Conservation (phyloP, 2,329 filamentous ascomycete genomes). For the Alternaria infectoria region DNA sequence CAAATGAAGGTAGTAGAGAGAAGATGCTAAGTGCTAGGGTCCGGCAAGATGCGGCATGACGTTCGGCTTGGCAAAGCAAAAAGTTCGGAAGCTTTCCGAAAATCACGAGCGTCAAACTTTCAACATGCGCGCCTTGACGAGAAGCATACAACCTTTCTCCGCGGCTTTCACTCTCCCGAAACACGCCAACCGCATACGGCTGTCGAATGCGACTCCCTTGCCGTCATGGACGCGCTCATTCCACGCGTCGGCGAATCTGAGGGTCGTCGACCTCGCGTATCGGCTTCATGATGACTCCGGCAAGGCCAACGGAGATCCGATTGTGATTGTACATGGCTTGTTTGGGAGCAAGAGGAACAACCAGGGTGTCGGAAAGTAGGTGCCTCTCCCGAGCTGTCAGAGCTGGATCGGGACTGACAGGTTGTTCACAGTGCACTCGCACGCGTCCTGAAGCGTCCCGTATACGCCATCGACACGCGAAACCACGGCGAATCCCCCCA, state of each 20-base stretch:
- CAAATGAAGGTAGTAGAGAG: too few relatives aligned
- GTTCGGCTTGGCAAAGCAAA: conserved; percentile 19
- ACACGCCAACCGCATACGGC: conserved; percentile 12
- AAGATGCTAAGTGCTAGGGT: too few relatives aligned
- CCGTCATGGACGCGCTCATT: conserved; percentile 37
- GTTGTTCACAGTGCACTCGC: conserved; percentile 71
- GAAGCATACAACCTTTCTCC: conserved; percentile 18
- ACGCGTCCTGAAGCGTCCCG: conserved; percentile 76
- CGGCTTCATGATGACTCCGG: conserved; percentile 45
- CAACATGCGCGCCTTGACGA: conserved; percentile 24
- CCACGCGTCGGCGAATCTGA: conserved; percentile 30
- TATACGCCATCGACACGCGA: conserved; percentile 87
- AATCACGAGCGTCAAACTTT: conserved; percentile 4
- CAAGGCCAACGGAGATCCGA: conserved; percentile 61
- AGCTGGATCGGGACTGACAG: neutral
- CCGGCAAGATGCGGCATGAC: conserved; percentile 14
- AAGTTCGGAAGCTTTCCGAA: conserved; percentile 17
- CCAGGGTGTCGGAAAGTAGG: conserved; percentile 86
- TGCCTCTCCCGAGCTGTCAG: rapidly evolving
- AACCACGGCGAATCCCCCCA: conserved; percentile 95
- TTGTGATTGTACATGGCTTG: conserved; percentile 89
- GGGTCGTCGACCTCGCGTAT: conserved; percentile 42
- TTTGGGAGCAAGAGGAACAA: conserved; percentile 98
- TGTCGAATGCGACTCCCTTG: neutral
- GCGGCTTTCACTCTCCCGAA: conserved; percentile 19